These are phyloP conservation scores for Russula vinacea DNA, from an alignment of 768 basidiomycete genomes.

Conservation along the genomic window DNA sequence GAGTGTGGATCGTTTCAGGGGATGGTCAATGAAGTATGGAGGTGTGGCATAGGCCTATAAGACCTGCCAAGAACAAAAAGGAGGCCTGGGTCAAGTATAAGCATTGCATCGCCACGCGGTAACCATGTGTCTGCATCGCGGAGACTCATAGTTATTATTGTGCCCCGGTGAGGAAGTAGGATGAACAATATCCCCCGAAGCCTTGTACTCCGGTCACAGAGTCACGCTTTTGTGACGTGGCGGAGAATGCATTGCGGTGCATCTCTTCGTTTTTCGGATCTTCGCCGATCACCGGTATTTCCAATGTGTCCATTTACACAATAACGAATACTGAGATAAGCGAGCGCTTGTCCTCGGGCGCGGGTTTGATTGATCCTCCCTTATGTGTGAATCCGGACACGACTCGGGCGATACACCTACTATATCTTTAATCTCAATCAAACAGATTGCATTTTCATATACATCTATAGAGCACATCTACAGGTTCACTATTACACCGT, in stretches of 20 bases:
- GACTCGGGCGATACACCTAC: no score
- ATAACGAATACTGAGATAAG: neutral
- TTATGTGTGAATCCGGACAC: neutral
- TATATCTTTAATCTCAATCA: no score
- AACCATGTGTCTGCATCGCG: constrained; percentile 9
- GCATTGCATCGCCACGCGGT: constrained; percentile 17
- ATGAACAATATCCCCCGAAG: constrained; percentile 8
- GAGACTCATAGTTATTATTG: neutral
- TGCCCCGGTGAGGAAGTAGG: constrained; percentile 1
- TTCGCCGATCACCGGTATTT: constrained; percentile 7
- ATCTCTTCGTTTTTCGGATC: neutral
- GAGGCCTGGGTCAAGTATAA: neutral
- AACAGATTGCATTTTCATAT: no score
- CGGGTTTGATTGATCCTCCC: neutral
- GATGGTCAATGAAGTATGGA: neutral
- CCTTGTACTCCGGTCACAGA: neutral
- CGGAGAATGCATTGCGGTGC: neutral
- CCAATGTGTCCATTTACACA: neutral
- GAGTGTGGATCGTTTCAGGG: neutral
- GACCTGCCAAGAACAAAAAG: constrained; percentile 8
- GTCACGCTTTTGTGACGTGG: neutral
- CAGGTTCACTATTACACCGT: no score
- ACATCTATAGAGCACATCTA: no score
- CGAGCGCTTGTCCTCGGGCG: neutral
- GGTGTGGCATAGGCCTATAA: neutral